Evolutionary conservation across 768 basidiomycete species (phyloP).

Genomic region (Astraeus odoratus): DNA sequence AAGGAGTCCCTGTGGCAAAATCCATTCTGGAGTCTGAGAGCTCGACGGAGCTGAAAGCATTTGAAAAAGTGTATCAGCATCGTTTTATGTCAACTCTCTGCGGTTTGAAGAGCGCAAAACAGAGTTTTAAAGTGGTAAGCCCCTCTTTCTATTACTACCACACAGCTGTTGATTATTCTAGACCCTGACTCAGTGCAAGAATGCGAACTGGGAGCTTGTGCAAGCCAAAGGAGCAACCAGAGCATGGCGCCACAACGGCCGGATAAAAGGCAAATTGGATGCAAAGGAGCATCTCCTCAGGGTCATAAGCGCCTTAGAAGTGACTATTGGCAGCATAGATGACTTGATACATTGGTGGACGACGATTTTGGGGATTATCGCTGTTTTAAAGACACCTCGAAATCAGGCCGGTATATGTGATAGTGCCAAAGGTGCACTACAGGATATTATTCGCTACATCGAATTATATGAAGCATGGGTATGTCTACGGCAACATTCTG

Average conservation of each 20-base stretch:
- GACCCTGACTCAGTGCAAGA: background rate
- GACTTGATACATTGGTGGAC: background rate
- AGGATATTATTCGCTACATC: background rate
- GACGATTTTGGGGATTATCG: background rate
- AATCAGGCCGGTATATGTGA: background rate
- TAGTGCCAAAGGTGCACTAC: background rate
- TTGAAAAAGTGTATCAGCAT: background rate
- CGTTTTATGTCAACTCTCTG: background rate
- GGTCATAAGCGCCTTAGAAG: background rate
- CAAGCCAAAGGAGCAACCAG: background rate
- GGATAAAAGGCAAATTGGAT: background rate
- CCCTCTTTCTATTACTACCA: background rate
- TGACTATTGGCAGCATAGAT: background rate
- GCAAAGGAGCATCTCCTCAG: background rate
- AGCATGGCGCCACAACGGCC: background rate
- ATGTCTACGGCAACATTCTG: background rate
- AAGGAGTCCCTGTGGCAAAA: background rate
- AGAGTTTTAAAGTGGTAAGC: background rate
- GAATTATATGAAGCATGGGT: background rate
- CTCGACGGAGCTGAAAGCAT: background rate
- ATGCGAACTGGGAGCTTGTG: background rate
- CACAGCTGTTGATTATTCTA: background rate
- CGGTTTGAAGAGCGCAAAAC: background rate
- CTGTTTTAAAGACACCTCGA: too few relatives aligned
- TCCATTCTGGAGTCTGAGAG: background rate